phyloP scores from a whole-genome alignment of 139 green algal genomes.

The Trebouxia sp. region DNA sequence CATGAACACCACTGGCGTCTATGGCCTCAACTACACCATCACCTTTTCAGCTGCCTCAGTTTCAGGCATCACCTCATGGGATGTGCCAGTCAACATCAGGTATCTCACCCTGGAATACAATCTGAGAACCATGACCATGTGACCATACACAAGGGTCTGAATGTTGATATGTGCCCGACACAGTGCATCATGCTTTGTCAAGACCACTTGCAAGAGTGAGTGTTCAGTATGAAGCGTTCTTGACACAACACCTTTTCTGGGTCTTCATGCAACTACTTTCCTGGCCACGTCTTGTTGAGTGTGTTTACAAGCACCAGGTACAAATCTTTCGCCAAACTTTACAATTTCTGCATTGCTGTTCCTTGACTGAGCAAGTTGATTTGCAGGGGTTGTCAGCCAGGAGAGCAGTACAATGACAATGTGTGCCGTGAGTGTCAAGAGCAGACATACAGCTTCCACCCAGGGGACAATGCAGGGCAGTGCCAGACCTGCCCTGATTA shows the following conservation, averaged over 20 bases:
- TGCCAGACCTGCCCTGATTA: slow-evolving; percentile 19
- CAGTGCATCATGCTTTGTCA: no score
- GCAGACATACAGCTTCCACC: slow-evolving; percentile 32
- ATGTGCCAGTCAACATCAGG: slow-evolving; percentile 22
- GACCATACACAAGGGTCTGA: no score
- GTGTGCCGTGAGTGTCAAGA: slow-evolving; percentile 25
- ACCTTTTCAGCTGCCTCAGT: not conserved
- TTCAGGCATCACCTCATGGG: slow-evolving; percentile 15
- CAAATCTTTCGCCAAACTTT: no score
- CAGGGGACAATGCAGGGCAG: slow-evolving; percentile 12
- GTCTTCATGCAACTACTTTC: no score
- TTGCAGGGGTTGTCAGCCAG: slow-evolving; percentile 8
- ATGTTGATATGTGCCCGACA: no score
- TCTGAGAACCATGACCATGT: no score
- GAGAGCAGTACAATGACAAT: not conserved
- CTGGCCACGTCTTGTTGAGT: no score
- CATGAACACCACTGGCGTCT: not conserved
- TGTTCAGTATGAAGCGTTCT: no score
- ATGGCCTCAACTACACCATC: slow-evolving; percentile 17
- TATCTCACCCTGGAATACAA: no score
- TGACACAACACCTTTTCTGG: no score
- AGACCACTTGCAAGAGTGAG: no score
- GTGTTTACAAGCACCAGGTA: no score
- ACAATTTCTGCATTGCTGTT: not conserved
- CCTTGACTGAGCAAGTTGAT: not conserved